phyloP scores from a whole-genome alignment of 2,329 filamentous ascomycete species.

The Xylaria sp. region DNA sequence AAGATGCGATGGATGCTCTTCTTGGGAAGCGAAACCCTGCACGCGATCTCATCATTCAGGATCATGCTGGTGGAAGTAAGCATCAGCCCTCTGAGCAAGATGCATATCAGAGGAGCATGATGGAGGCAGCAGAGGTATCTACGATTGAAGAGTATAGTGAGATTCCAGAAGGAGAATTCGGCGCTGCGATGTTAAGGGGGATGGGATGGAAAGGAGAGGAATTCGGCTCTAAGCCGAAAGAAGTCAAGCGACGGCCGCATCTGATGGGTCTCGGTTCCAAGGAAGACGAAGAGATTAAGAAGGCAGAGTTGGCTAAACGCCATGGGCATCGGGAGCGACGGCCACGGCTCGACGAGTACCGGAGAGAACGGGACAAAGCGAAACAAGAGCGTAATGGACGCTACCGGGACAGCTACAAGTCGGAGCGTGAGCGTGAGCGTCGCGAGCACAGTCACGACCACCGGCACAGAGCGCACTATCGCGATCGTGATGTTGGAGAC shows the following conservation, averaged over 20 bases:
- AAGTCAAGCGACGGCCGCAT: slow-evolving; percentile 78
- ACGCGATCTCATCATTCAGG: slow-evolving; percentile 63
- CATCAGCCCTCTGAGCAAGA: slow-evolving; percentile 67
- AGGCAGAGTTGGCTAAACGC: slow-evolving; percentile 65
- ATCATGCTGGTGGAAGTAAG: slow-evolving; percentile 37
- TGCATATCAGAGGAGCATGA: slow-evolving; percentile 76
- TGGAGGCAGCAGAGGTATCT: slow-evolving; percentile 77
- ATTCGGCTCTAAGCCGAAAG: slow-evolving; percentile 64
- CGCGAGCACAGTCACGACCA: slow-evolving; percentile 48
- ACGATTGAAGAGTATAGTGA: slow-evolving; percentile 86
- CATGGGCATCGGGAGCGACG: slow-evolving; percentile 53
- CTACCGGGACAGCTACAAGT: slow-evolving; percentile 58
- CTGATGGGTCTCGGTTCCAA: slow-evolving; percentile 91
- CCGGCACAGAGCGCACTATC: slow-evolving; percentile 43
- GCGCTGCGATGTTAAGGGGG: slow-evolving; percentile 85
- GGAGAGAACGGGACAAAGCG: slow-evolving; percentile 58
- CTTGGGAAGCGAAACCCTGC: slow-evolving; percentile 62
- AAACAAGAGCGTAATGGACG: slow-evolving; percentile 56
- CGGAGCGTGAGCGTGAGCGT: slow-evolving; percentile 58
- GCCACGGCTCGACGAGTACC: slow-evolving; percentile 63
- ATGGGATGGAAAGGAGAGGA: slow-evolving; percentile 92
- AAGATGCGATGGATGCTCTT: slow-evolving; percentile 73
- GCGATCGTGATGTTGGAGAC: slow-evolving; percentile 49
- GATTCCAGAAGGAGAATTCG: slow-evolving; percentile 94
- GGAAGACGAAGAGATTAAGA: slow-evolving; percentile 78